phyloP scores from a whole-genome alignment of 2,329 filamentous ascomycete genomes.

The Hymenoscyphus fraxineus region DNA sequence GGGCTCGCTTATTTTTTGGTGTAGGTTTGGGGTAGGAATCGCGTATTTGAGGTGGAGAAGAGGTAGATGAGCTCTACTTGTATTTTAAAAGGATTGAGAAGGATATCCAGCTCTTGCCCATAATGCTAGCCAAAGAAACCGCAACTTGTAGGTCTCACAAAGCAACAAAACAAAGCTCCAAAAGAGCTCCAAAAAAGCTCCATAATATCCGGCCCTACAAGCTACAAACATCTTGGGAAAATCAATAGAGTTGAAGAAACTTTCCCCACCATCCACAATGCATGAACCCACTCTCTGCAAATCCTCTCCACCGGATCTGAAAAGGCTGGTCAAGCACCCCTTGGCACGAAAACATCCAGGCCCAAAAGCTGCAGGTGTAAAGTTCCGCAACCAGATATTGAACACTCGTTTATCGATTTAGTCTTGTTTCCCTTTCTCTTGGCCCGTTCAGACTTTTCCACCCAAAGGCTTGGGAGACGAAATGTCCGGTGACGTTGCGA shows the following conservation, averaged over 20 bases:
- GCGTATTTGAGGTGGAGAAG: not conserved
- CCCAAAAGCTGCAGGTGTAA: not conserved
- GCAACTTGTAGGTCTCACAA: too few species aligned
- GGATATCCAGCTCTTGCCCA: too few species aligned
- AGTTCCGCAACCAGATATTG: not conserved
- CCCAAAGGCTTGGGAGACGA: not conserved
- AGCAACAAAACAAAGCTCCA: too few species aligned
- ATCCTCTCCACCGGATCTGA: not conserved
- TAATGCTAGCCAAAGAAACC: too few species aligned
- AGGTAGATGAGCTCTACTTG: not conserved
- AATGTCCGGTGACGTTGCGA: not conserved
- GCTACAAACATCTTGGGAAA: not conserved
- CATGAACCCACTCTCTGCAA: not conserved
- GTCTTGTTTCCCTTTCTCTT: not conserved
- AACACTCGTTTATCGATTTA: not conserved
- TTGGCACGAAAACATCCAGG: not conserved
- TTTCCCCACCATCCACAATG: not conserved
- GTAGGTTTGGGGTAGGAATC: not conserved
- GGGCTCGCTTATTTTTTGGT: not conserved
- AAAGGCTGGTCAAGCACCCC: not conserved
- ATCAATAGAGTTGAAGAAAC: not conserved
- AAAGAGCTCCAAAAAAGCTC: too few species aligned
- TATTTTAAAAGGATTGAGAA: not conserved
- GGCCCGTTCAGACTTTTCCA: not conserved
- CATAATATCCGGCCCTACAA: not conserved